Percentiles rank a stretch among this genome's conserved stretches.
phyloP scores from a whole-genome alignment of 1,284 basidiomycete genomes.

The Apiotrichum sp. region DNA sequence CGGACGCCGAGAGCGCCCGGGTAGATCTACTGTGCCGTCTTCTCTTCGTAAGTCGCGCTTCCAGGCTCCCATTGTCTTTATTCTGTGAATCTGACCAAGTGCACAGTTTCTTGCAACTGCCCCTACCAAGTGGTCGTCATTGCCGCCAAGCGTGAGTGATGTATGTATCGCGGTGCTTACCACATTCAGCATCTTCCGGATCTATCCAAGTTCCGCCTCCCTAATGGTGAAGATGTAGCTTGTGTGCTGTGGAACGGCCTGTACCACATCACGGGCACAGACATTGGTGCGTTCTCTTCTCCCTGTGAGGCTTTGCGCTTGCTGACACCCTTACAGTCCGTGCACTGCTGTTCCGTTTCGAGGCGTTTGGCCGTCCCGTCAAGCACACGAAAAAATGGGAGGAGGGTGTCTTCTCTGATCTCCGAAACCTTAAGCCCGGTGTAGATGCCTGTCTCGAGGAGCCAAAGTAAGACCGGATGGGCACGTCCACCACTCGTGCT shows the following conservation, averaged over 20 bases:
- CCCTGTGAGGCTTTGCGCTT: conserved; percentile 41
- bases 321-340: conserved; percentile 52
- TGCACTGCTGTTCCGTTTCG: conserved; percentile 79
- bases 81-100: conserved; percentile 2
- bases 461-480: conserved; percentile 59
- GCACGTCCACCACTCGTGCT: neutral
- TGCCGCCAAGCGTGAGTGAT: conserved; percentile 9
- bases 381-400: conserved; percentile 51
- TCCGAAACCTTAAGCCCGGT: conserved; percentile 84
- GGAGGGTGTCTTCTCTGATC: conserved; percentile 85
- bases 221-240: conserved; percentile 76
- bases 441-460: conserved; percentile 83
- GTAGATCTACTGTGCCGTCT: conserved; percentile 38
- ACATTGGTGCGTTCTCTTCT: conserved; percentile 42
- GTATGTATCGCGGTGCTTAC: too few species aligned
- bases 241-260: conserved; percentile 84
- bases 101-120: conserved; percentile 69
- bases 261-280: conserved; percentile 84
- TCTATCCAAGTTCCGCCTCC: conserved; percentile 73
- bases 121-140: conserved; percentile 43
- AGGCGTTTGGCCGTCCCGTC: conserved; percentile 62
- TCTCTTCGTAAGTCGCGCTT: conserved; percentile 38
- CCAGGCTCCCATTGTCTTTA: too few species aligned
- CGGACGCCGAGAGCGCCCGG: conserved; percentile 26
- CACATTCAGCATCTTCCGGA: conserved; percentile 52